Percentiles rank a stretch among this genome's conserved stretches.
phyloP scores from a whole-genome alignment of 371 early-diverging fungal species.

The Circinella minor region DNA sequence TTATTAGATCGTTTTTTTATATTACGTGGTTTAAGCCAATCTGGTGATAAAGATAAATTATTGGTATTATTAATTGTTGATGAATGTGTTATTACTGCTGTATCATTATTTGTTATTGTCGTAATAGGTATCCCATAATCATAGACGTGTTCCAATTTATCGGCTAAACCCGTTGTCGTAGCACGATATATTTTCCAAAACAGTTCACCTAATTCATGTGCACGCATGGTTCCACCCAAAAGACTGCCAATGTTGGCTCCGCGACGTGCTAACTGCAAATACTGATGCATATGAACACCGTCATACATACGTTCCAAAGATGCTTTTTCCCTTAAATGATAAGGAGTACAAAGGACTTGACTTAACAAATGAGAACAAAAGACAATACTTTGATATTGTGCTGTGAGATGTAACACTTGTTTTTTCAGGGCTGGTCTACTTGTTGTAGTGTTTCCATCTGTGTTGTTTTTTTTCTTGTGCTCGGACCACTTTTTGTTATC shows the following conservation, averaged over 20 bases:
- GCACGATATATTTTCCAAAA: constrained; percentile 26
- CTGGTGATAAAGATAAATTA: neutral
- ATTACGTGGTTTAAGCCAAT: constrained; percentile 17
- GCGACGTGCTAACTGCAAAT: constrained; percentile 30
- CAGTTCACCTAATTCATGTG: constrained; percentile 14
- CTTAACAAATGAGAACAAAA: constrained; percentile 40
- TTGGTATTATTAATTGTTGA: neutral
- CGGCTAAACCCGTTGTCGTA: constrained; percentile 20
- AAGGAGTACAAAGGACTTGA: constrained; percentile 28
- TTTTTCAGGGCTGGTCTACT: constrained; percentile 32
- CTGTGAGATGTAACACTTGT: constrained; percentile 36
- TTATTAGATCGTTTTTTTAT: constrained; percentile 27
- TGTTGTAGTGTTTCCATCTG: neutral
- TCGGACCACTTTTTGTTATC: constrained; percentile 6
- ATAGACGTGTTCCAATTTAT: constrained; percentile 23
- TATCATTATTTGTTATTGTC: too few species aligned
- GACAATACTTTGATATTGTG: constrained; percentile 41
- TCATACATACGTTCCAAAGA: constrained; percentile 26
- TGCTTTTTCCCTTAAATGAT: constrained; percentile 20
- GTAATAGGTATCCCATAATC: constrained; percentile 29
- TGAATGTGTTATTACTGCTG: too few species aligned
- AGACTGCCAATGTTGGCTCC: constrained; percentile 34
- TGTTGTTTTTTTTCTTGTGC: neutral
- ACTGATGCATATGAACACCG: constrained; percentile 18
- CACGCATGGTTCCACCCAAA: constrained; percentile 19